phyloP scores from a whole-genome alignment of 805 yeast species.

The Lachancea sp. region DNA sequence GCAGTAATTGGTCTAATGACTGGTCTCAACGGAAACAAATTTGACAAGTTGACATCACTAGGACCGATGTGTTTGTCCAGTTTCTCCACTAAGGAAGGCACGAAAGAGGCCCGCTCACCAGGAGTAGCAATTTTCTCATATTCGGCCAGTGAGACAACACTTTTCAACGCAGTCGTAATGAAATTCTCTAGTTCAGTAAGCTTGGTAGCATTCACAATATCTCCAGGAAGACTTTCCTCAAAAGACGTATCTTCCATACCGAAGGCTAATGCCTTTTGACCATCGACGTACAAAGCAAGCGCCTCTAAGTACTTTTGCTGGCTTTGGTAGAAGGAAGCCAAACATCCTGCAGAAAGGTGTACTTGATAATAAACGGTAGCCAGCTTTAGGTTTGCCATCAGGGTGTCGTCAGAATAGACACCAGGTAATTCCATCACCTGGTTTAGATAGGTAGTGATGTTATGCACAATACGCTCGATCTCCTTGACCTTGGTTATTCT shows the following conservation, averaged over 20 bases:
- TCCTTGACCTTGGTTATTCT: conserved; percentile 30
- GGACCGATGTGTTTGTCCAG: conserved; percentile 19
- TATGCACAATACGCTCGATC: conserved; percentile 33
- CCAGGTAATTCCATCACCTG: conserved; percentile 82
- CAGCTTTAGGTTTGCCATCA: conserved; percentile 35
- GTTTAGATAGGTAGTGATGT: conserved; percentile 44
- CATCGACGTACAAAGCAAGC: conserved; percentile 26
- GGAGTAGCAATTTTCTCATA: conserved; percentile 21
- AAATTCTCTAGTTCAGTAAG: conserved; percentile 45
- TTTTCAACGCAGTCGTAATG: conserved; percentile 33
- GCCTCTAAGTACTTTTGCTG: conserved; percentile 27
- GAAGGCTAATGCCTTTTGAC: conserved; percentile 17
- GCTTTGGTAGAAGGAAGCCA: conserved; percentile 25
- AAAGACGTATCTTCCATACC: conserved; percentile 8
- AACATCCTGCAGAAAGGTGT: conserved; percentile 21
- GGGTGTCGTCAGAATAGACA: conserved; percentile 76
- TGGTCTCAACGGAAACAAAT: conserved; percentile 31
- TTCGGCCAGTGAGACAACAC: conserved; percentile 33
- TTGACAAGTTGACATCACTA: conserved; percentile 18
- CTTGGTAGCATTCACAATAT: conserved; percentile 30
- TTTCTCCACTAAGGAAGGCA: conserved; percentile 37
- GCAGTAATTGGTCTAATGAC: conserved; percentile 56
- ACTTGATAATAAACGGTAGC: conserved; percentile 19
- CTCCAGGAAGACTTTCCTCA: conserved; percentile 17
- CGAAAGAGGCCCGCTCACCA: conserved; percentile 7